Base-by-base conservation (phyloP, 1,284 basidiomycete species). In the Chiua sp. region DNA sequence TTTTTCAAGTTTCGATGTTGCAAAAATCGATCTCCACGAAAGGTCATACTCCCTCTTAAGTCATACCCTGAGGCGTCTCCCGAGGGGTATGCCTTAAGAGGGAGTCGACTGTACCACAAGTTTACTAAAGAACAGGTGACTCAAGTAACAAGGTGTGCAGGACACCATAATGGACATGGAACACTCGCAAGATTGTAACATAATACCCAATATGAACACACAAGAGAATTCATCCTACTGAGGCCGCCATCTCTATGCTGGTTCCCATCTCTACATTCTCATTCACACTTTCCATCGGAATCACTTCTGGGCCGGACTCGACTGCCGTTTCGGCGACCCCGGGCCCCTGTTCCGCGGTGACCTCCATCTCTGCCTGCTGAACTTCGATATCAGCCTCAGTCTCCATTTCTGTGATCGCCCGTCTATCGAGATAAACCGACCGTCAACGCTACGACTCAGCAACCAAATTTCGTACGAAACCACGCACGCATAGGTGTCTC, bases 401-500 rank as follows among this genome's bases (percentile, higher is more conserved):
- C 67, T 84, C 82, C 80, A 85, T 85, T 59, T 83, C 82, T 12
- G 80, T 71, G n/a, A 77, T 68, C 10, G 82, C 82, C 10, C 74
- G 72, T 61, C 83, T 83, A 56, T 8, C 44, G 33, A 58, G 39
- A 46, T 47, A 49, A 20, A 56, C 55, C 16, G 6, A 2, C 16
- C 28, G 22, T 68, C 46, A 60, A 44, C 15, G 30, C n/a, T 47
- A 32, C n/a, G 23, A n/a, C 16, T 32, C 26, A 23, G 7, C 4
- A 18, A 28, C 48, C 48, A 12, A 33, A 32, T 35, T 13, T 7
- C 7, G 30, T 61, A 35, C 42, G 30, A 32, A 10, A n/a, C 37
- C 35, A 75, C 82, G 49, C 63, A 83, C 84, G 74, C 68, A 63
- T 75, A 87, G 2, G 83, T 83, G 26, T 77, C 76, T 33, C 78